A percentile compares a stretch with the other conserved stretches of the same genome.
Evolutionary conservation across 164 flowering plant genomes (phyloP).

Genomic region (Malania oleifera): DNA sequence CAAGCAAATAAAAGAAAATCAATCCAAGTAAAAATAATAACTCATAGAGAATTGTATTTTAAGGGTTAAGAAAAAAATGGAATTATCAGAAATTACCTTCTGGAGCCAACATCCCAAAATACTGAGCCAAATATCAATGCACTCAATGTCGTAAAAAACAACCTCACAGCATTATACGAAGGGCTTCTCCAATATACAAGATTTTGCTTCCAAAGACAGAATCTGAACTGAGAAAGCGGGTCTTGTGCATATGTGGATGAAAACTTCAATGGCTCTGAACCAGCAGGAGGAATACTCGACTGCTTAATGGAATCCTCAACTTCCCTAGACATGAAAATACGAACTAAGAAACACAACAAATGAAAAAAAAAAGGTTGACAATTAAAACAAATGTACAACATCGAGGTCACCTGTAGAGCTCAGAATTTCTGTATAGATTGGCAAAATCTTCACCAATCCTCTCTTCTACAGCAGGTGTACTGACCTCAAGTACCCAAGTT

Average conservation of each 20-base stretch:
- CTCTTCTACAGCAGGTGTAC: conserved; percentile 64
- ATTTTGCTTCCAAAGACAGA: conserved; percentile 79
- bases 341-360: not conserved
- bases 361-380: not conserved
- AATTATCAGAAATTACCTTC: conserved; percentile 39
- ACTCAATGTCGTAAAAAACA: conserved; percentile 50
- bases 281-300: conserved; percentile 54
- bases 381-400: not conserved
- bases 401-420: conserved; percentile 54
- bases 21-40: too few relatives aligned
- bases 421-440: conserved; percentile 50
- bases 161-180: conserved; percentile 61
- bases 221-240: conserved; percentile 38
- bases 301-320: conserved; percentile 59
- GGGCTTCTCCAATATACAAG: conserved; percentile 96
- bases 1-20: too few relatives aligned
- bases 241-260: conserved; percentile 46
- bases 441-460: conserved; percentile 65
- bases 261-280: conserved; percentile 63
- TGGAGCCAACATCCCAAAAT: conserved; percentile 77
- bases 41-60: too few relatives aligned
- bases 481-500: conserved; percentile 94
- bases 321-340: conserved; percentile 32
- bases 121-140: conserved; percentile 70
- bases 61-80: too few relatives aligned